Evolutionary conservation across 768 basidiomycete species (phyloP), one percentile per base, ranked within the genome.

Genomic region (Auriscalpium orientale): DNA sequence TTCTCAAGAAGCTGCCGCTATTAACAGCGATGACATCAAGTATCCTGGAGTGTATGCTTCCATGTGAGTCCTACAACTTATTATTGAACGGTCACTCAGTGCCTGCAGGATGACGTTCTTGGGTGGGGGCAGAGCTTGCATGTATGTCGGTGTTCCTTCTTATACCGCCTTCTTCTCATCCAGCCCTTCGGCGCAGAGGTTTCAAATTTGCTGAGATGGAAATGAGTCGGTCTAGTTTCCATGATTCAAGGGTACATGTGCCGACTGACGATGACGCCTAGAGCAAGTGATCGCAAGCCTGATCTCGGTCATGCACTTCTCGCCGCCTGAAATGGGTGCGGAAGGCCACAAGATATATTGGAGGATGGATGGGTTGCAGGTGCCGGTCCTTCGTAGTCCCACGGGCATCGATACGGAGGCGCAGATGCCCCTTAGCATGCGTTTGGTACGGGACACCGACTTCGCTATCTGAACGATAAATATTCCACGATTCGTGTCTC

Each of bases 231-330:
- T 18, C 18, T 8, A 59, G 16, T 65, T 60, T 72, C 22, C 5
- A 28, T 28, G 2, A 12, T 18, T 20, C 10, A 36, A 16, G 8
- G 3, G n/a, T 28, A 28, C 2, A 15, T 21, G 13, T 34, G 16
- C 34, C 48, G 7, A 20, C 44, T 46, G 16, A 59, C 38, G n/a
- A 20, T 50, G 28, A 20, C 44, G 8, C 20, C n/a, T 52, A 72
- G 72, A 74, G 57, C 73, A 74, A 66, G 64, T 74, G 15, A 43
- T 73, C 46, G 56, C 67, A 10, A 72, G 72, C 9, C 64, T 75
- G 12, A 37, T 73, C 10, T 66, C 69, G 15, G 65, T 57, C 8
- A 62, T 74, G 51, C 69, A 71, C 59, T 74, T 75, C 38, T 66
- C 71, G 3, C 56, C 70, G 1, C 68, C 72, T 3, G 61, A 28